These are phyloP conservation scores for Phytopythium helicoides DNA, from an alignment of 352 stramenopile species.

Conservation along the genomic window DNA sequence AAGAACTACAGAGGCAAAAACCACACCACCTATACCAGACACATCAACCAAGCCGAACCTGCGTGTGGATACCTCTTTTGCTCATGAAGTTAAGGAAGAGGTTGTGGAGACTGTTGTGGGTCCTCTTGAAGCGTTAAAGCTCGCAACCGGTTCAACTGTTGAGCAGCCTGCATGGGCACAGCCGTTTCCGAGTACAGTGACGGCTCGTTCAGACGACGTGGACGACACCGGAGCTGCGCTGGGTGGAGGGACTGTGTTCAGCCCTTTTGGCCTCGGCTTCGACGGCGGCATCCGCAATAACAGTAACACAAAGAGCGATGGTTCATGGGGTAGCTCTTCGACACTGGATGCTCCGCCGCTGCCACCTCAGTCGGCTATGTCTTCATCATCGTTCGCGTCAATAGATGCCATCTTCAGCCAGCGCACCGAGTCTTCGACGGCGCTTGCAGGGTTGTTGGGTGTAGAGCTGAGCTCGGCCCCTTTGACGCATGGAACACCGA, in stretches of 20 bases:
- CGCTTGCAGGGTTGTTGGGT: constrained; percentile 60
- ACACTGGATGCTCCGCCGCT: constrained; percentile 11
- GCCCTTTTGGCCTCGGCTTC: constrained; percentile 74
- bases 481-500: constrained; percentile 29
- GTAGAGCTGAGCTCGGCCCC: constrained; percentile 52
- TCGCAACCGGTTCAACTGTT: constrained; percentile 55
- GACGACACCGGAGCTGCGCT: constrained; percentile 8
- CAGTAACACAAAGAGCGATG: constrained; percentile 13
- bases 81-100: constrained; percentile 16
- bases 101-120: constrained; percentile 37
- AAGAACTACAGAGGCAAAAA: constrained; percentile 4
- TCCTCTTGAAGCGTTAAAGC: constrained; percentile 67
- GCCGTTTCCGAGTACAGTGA: constrained; percentile 53
- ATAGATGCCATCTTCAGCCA: constrained; percentile 85
- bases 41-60: constrained; percentile 34
- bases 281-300: constrained; percentile 43
- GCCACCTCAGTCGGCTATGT: constrained; percentile 3
- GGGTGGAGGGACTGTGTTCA: constrained; percentile 46
- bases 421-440: constrained; percentile 69
- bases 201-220: constrained; percentile 39
- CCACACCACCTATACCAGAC: constrained; percentile 6
- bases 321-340: constrained; percentile 25
- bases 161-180: constrained; percentile 68
- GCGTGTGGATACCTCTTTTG: constrained; percentile 45
- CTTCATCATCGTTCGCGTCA: constrained; percentile 68